Evolutionary conservation across 495 filamentous ascomycete genomes (phyloP), one percentile per base, ranked within the genome.

Genomic region (Aspergillus panamensis): DNA sequence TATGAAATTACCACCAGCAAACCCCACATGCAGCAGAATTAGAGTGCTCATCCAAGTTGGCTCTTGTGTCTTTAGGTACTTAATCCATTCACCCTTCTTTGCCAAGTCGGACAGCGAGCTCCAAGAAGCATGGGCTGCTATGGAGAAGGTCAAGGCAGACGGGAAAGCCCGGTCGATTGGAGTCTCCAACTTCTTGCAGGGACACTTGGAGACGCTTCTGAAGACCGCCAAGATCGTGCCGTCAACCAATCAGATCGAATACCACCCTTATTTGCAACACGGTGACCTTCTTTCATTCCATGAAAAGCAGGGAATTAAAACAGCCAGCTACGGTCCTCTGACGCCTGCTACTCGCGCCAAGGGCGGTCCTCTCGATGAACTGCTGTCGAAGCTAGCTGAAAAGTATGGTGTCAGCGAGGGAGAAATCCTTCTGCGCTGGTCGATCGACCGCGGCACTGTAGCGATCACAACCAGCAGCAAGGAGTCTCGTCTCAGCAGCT

Each of bases 211-310:
- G 63, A 77, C 80, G 2, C 81, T 87, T 37, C 70, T 95, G 12
- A 70, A 83, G 54, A 89, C 84, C 0, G 86, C 88, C 17, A 84
- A 76, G 40, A 66, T 82, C 19, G 67, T 75, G 12, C 92, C 92
- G 0, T 83, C 77, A 2, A 80, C 91, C 63, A 96, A 96, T 71
- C 91, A 96, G 77, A 89, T 96, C 59, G 91, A 96, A 71, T 93
- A 82, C 64, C 89, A 96, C 64, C 87, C 90, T 0, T 96, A 96
- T 69, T 78, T 96, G 35, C 92, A 96, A 69, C 91, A 87, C 68
- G 74, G 74, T 3, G 70, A 73, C n/a, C 77, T 96, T 14, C 39
- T 95, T 6, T 69, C 73, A 6, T 90, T 81, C 70, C 84, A 87
- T 55, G 79, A 82, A 62, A 71, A 82, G 66, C 77, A 90, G 56